Percentiles rank a stretch among this genome's conserved stretches.
Evolutionary conservation across 176 grass and related monocot genomes (phyloP).

Genomic region (Carex littledalei): DNA sequence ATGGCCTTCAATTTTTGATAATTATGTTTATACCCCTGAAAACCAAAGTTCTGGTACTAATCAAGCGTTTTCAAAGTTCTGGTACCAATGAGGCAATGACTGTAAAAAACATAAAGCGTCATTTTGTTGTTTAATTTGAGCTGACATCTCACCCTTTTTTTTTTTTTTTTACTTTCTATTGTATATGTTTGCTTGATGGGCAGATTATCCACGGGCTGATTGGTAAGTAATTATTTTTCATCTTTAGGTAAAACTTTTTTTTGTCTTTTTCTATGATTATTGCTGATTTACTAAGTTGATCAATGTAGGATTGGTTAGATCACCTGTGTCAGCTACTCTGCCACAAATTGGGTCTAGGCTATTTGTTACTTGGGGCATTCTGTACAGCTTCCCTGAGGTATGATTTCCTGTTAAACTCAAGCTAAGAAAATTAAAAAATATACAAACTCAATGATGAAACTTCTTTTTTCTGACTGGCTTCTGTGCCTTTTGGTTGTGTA

Average conservation of each 20-base stretch:
- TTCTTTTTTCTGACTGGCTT: background rate
- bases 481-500: conserved; percentile 9
- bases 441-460: background rate
- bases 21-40: background rate
- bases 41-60: background rate
- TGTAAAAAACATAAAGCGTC: background rate
- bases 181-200: background rate
- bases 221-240: conserved; percentile 24
- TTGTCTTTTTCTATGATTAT: background rate
- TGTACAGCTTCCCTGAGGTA: conserved; percentile 50
- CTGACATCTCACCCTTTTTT: conserved; percentile 9
- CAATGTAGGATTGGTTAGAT: conserved; percentile 42
- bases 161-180: background rate
- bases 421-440: background rate
- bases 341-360: conserved; percentile 38
- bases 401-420: background rate
- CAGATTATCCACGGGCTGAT: conserved; percentile 50
- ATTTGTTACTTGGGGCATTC: conserved; percentile 44
- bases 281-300: background rate
- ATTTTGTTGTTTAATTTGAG: conserved; percentile 18
- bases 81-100: background rate
- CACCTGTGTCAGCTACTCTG: conserved; percentile 29
- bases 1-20: background rate
- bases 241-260: background rate
- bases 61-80: background rate